Conservation (phyloP, 345 rosid species). For the Moricandia arvensis region DNA sequence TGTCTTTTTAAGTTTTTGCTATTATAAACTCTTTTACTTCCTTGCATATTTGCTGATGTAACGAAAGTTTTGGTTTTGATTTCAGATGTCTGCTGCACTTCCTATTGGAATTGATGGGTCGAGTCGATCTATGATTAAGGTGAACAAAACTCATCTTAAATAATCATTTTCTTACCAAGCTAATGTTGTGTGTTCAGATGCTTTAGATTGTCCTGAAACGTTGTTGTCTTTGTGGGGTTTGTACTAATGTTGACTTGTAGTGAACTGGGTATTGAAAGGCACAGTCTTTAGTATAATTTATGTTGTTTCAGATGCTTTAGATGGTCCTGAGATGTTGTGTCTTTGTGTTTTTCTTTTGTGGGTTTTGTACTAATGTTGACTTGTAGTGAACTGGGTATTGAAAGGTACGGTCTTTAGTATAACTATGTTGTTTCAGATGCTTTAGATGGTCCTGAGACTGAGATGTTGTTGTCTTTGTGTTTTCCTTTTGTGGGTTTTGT, state of each 20-base stretch:
- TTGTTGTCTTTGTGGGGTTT: neutral
- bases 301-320: constrained; percentile 26
- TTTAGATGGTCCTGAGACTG: too few relatives aligned
- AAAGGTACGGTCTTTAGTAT: constrained; percentile 17
- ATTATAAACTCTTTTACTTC: neutral
- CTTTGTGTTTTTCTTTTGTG: neutral
- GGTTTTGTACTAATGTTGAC: constrained; percentile 20
- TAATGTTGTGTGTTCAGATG: neutral
- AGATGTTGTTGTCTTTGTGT: neutral
- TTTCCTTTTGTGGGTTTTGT: neutral
- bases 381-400: constrained; percentile 6
- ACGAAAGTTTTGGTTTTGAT: constrained; percentile 15
- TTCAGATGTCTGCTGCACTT: constrained; percentile 29
- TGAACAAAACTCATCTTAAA: constrained; percentile 8
- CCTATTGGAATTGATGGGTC: constrained; percentile 35
- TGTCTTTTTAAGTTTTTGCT: neutral
- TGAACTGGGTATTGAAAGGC: constrained; percentile 14
- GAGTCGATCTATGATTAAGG: constrained; percentile 32
- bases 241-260: constrained; percentile 16
- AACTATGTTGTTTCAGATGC: too few relatives aligned
- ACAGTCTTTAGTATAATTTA: neutral
- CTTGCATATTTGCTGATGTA: neutral
- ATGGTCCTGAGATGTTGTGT: constrained; percentile 22
- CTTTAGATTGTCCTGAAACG: too few relatives aligned
- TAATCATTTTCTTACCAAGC: neutral